phyloP scores from a whole-genome alignment of 208 protist genomes.

The Crithidia thermophila region DNA sequence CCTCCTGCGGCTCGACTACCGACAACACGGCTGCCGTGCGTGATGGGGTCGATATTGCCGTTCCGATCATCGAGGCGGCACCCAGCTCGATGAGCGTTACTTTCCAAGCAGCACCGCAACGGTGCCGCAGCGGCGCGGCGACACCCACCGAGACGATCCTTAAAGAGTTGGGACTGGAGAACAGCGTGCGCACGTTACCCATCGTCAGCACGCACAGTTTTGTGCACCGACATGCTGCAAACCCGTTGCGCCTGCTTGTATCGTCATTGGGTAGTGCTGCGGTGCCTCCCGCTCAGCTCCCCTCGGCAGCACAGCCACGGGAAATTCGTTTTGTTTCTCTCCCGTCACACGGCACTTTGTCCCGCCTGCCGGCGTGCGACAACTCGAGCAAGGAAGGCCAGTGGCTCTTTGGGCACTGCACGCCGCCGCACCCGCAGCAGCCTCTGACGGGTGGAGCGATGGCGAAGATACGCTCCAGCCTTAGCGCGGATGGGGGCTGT shows the following conservation, averaged over 20 bases:
- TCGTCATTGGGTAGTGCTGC: too few species aligned
- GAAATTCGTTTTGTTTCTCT: not conserved
- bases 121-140: too few species aligned
- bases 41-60: too few species aligned
- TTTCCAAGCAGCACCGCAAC: too few species aligned
- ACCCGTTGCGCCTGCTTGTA: not conserved
- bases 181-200: not conserved
- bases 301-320: too few species aligned
- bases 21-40: not conserved
- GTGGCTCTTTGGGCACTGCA: not conserved
- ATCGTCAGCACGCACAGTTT: not conserved
- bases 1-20: not conserved
- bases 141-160: too few species aligned
- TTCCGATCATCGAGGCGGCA: too few species aligned
- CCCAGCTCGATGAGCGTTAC: too few species aligned
- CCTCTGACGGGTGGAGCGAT: too few species aligned
- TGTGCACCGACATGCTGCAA: conserved; percentile 1
- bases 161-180: too few species aligned
- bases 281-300: too few species aligned
- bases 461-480: not conserved
- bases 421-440: too few species aligned
- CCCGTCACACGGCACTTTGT: not conserved
- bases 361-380: not conserved
- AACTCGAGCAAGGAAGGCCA: not conserved
- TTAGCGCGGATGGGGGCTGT: not conserved